Evolutionary conservation across 2,329 filamentous ascomycete genomes (phyloP), one percentile per base, ranked within the genome.

Genomic region (Thelonectria blattea): DNA sequence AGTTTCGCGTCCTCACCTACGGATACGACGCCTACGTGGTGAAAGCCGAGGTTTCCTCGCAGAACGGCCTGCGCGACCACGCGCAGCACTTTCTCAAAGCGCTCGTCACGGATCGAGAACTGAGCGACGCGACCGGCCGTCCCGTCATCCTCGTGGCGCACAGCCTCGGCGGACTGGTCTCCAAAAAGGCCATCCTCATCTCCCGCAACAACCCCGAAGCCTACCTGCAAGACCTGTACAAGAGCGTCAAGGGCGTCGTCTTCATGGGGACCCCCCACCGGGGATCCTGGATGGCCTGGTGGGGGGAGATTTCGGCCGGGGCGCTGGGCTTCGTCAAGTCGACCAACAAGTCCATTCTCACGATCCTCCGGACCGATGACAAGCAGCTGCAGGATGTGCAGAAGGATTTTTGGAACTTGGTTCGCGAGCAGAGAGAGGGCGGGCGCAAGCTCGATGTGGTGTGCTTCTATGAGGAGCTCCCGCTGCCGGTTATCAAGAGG

Each of bases 241-340:
- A 70, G 6, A 63, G 22, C 17, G 64, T 58, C 6, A 63, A 53
- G 12, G 76, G 73, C 9, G 66, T 79, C n/a, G 32, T 68, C 7
- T 79, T 79, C 56, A 72, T 79, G 65, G 75, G 77, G 3, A 78
- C 76, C 1, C 77, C 77, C 24, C 74, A 79, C 57, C 66, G 50
- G 15, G 76, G 75, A 5, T 66, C 73, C 0, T 72, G 69, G 71
- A 66, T 75, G 56, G 75, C 76, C 0, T 50, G 73, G 32, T 78
- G 74, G 76, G 70, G 69, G 0, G 68, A 61, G 12, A 71, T 74
- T n/a, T 69, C 71, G 0, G 73, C 63, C 18, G 60, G 58, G 2
- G 64, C 62, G 18, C 54, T 78, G 1, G 73, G 73, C 1, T 4
- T 76, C 2, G 17, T 74, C 12, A 76, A 71, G 53, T 69, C 68